Evolutionary conservation across 2,329 filamentous ascomycete genomes (phyloP).

Genomic region (Macroventuria anomochaeta): DNA sequence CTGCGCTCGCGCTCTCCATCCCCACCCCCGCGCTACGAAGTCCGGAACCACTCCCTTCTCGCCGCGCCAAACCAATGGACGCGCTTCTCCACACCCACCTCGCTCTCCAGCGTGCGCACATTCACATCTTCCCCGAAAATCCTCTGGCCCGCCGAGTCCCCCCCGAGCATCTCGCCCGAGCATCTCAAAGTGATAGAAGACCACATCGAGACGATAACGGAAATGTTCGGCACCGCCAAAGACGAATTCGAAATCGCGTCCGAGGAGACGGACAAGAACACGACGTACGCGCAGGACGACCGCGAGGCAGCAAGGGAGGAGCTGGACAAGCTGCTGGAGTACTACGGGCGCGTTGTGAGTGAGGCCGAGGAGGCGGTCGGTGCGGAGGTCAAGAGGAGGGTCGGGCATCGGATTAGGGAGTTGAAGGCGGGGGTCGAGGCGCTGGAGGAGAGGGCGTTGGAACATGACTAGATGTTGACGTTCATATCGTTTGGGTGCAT

Average conservation of each 20-base stretch:
- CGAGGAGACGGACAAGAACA: slow-evolving; percentile 61
- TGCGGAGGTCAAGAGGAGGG: slow-evolving; percentile 17
- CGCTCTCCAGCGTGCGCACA: slow-evolving; percentile 41
- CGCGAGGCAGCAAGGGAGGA: slow-evolving; percentile 61
- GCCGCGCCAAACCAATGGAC: slow-evolving; percentile 41
- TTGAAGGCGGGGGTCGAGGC: slow-evolving; percentile 59
- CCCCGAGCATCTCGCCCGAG: slow-evolving; percentile 26
- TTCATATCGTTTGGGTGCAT: background rate
- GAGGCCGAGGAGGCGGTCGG: slow-evolving; percentile 12
- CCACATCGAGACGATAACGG: slow-evolving; percentile 44
- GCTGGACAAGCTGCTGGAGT: slow-evolving; percentile 56
- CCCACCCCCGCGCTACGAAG: slow-evolving; percentile 34
- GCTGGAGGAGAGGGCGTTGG: slow-evolving; percentile 59
- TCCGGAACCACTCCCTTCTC: slow-evolving; percentile 34
- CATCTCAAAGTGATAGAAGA: slow-evolving; percentile 34
- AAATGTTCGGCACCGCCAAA: slow-evolving; percentile 48
- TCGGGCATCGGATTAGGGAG: slow-evolving; percentile 56
- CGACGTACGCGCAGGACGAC: slow-evolving; percentile 63
- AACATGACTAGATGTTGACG: slow-evolving; percentile 53
- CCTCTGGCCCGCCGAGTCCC: slow-evolving; percentile 12
- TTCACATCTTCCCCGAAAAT: slow-evolving; percentile 28
- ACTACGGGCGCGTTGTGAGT: slow-evolving; percentile 47
- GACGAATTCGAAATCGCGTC: slow-evolving; percentile 59
- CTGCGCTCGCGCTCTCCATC: slow-evolving; percentile 32
- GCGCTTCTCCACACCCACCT: slow-evolving; percentile 40